A percentile compares a stretch with the other conserved stretches of the same genome.
Evolutionary conservation across 306 rosid genomes (phyloP).

Genomic region (Vigna trinervia): DNA sequence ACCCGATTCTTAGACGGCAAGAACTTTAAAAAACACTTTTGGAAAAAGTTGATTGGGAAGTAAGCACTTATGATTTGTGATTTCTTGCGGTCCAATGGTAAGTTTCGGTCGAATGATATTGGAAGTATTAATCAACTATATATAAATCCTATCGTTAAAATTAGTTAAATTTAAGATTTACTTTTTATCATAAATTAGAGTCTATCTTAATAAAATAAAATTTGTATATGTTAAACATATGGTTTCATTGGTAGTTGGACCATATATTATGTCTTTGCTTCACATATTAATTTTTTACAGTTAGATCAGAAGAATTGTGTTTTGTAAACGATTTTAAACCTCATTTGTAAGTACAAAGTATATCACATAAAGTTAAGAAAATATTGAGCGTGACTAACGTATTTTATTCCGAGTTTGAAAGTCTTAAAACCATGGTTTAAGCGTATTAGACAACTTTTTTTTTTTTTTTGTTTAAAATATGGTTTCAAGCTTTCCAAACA

Average conservation of each 20-base stretch:
- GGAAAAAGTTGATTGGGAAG: not conserved
- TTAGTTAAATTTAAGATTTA: too few relatives aligned
- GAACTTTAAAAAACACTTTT: constrained; percentile 18
- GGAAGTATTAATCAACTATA: too few relatives aligned
- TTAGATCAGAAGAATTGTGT: not conserved
- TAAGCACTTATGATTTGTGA: constrained; percentile 31
- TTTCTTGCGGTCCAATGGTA: constrained; percentile 46
- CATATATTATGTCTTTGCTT: not conserved
- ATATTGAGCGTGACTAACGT: too few relatives aligned
- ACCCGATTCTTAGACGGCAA: constrained; percentile 10
- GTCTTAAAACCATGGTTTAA: not conserved
- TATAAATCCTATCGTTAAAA: too few relatives aligned
- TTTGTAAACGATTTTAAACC: too few relatives aligned
- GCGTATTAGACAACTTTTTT: not conserved
- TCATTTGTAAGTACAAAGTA: not conserved
- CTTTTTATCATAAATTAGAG: too few relatives aligned
- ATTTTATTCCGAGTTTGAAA: not conserved
- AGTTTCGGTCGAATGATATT: not conserved
- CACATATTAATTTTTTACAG: not conserved
- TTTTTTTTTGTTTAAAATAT: not conserved
- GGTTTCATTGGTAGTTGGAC: too few relatives aligned
- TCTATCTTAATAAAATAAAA: too few relatives aligned
- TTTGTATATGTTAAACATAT: not conserved
- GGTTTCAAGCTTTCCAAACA: not conserved
- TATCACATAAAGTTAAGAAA: not conserved